phyloP scores from a whole-genome alignment of 164 flowering plant species.

The Platanus orientalis region DNA sequence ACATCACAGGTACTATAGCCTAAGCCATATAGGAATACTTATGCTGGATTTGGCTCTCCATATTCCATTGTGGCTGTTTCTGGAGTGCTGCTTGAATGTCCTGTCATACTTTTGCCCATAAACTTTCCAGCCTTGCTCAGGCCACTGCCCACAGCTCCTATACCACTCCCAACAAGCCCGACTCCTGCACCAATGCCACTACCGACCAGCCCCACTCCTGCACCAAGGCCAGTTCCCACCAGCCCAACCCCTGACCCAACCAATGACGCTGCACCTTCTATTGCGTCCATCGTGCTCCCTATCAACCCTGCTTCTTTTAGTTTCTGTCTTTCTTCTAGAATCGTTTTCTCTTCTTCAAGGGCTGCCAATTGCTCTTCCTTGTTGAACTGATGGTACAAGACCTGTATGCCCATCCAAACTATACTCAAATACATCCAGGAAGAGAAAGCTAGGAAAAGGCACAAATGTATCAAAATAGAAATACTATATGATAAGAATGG shows the following conservation, averaged over 20 bases:
- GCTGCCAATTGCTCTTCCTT: conserved; percentile 80
- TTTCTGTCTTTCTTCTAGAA: conserved; percentile 69
- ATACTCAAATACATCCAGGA: too few species aligned
- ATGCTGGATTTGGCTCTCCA: conserved; percentile 41
- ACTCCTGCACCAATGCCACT: conserved; percentile 57
- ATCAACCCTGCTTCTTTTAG: conserved; percentile 82
- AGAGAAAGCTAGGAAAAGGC: too few species aligned
- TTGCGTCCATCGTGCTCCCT: conserved; percentile 96
- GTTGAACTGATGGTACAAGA: conserved; percentile 37
- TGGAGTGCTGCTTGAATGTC: conserved; percentile 57
- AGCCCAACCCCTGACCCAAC: conserved; percentile 64
- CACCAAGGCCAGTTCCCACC: conserved; percentile 60
- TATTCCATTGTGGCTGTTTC: conserved; percentile 42
- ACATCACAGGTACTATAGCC: too few species aligned
- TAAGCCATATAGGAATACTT: not conserved
- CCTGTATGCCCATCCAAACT: too few species aligned
- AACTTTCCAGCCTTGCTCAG: conserved; percentile 85
- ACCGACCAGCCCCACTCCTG: conserved; percentile 59
- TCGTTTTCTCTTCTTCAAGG: conserved; percentile 79
- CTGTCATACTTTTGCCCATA: conserved; percentile 83
- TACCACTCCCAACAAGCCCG: conserved; percentile 54
- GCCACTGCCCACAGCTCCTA: conserved; percentile 63
- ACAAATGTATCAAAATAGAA: too few species aligned
- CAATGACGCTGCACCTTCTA: conserved; percentile 66
- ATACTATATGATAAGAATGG: too few species aligned